These are phyloP conservation scores for Tubosaeta sp. DNA, from an alignment of 768 basidiomycete species.

Conservation along the genomic window DNA sequence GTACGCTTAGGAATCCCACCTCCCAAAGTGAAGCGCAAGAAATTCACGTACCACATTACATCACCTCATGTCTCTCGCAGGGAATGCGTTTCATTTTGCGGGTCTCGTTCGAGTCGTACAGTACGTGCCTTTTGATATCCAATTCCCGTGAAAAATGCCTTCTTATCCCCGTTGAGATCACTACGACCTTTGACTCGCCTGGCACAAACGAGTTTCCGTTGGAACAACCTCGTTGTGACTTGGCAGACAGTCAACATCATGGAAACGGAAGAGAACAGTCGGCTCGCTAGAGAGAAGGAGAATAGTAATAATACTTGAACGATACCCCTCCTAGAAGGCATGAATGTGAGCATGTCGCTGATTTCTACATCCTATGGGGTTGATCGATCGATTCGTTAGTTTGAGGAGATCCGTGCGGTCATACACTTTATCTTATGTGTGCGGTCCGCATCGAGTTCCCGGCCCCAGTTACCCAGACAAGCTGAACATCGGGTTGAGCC, in stretches of 20 bases:
- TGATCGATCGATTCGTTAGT: no score
- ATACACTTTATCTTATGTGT: conserved; percentile 47
- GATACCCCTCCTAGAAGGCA: conserved; percentile 69
- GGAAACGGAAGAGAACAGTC: conserved; percentile 59
- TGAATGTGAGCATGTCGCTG: conserved; percentile 60
- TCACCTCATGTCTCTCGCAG: conserved; percentile 11
- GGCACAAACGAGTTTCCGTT: conserved; percentile 66
- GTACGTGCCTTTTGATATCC: no score
- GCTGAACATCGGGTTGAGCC: conserved; percentile 30
- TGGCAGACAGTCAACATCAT: conserved; percentile 59
- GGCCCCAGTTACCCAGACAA: conserved; percentile 20
- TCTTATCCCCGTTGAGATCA: conserved; percentile 40
- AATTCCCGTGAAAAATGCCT: no score
- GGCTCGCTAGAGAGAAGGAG: conserved; percentile 57
- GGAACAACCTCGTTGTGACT: conserved; percentile 55
- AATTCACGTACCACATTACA: conserved; percentile 55
- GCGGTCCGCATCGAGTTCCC: conserved; percentile 33
- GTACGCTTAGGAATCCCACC: conserved; percentile 23
- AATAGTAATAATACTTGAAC: conserved; percentile 63
- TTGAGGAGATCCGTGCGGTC: no score
- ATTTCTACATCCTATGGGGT: no score
- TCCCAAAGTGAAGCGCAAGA: conserved; percentile 51
- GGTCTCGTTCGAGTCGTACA: conserved; percentile 68
- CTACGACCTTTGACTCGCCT: conserved; percentile 66
- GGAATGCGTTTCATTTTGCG: conserved; percentile 61